These are phyloP conservation scores for Helminthosporium solani DNA, from an alignment of 2,329 filamentous ascomycete species.

Conservation along the genomic window DNA sequence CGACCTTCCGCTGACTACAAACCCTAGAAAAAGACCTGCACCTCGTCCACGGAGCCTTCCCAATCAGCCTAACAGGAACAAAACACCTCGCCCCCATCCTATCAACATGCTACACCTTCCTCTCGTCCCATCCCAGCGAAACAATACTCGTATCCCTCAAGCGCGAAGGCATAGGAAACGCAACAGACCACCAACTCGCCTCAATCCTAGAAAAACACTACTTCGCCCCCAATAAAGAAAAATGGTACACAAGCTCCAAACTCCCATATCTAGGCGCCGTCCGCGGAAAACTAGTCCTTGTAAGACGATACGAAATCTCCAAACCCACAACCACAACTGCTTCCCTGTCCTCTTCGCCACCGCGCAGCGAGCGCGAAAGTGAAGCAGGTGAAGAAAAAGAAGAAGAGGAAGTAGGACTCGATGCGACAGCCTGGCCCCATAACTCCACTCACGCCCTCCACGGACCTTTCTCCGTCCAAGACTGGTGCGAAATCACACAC, in stretches of 20 bases:
- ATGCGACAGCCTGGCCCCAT: constrained; percentile 74
- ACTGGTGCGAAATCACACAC: constrained; percentile 87
- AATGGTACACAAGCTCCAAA: constrained; percentile 74
- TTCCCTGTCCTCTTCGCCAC: not conserved
- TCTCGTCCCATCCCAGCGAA: constrained; percentile 76
- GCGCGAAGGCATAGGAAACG: constrained; percentile 80
- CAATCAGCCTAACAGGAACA: constrained; percentile 76
- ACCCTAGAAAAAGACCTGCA: constrained; percentile 61
- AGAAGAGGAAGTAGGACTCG: too few relatives aligned
- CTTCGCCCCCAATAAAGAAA: constrained; percentile 53
- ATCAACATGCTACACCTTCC: constrained; percentile 69
- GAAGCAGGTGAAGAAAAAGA: too few relatives aligned
- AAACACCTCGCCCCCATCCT: constrained; percentile 78
- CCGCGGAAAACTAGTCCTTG: constrained; percentile 78
- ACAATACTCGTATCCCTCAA: constrained; percentile 85
- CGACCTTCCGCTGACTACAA: constrained; percentile 18
- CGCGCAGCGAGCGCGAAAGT: not conserved
- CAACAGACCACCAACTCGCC: constrained; percentile 76
- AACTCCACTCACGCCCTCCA: constrained; percentile 77
- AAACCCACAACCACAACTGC: constrained; percentile 45
- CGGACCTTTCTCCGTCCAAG: constrained; percentile 81
- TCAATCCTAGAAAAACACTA: constrained; percentile 74
- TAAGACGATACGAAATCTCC: constrained; percentile 72
- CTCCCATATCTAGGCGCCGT: constrained; percentile 77
- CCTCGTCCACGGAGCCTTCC: constrained; percentile 89